Conservation (phyloP, 2,329 filamentous ascomycete species). For the Sordariomycetes sp. region DNA sequence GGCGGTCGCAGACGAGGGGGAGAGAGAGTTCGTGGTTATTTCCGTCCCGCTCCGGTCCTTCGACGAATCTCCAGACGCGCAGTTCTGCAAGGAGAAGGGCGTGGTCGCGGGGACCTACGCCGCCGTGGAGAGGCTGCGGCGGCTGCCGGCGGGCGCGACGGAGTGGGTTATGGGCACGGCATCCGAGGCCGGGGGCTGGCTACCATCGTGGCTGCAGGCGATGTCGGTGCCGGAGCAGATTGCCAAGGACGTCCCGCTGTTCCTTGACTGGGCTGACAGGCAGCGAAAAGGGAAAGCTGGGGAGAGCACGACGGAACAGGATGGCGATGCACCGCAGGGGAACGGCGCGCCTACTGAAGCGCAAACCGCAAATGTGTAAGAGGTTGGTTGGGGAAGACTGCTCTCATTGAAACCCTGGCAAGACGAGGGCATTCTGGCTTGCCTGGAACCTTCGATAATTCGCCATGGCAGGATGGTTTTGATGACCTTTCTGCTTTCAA, state of each 20-base stretch:
- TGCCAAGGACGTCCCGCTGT: conserved; percentile 58
- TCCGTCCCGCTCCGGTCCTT: conserved; percentile 34
- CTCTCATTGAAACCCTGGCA: no score
- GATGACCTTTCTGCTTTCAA: no score
- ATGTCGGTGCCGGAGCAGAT: conserved; percentile 47
- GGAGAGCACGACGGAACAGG: background rate
- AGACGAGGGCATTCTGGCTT: no score
- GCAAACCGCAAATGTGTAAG: background rate
- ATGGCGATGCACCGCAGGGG: background rate
- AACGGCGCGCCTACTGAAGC: background rate
- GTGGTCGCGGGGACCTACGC: conserved; percentile 47
- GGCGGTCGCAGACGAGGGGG: conserved; percentile 16
- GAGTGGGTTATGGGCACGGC: conserved; percentile 73
- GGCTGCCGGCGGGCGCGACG: conserved; percentile 29
- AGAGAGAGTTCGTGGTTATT: conserved; percentile 39
- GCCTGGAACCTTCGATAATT: no score
- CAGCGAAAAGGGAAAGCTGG: conserved; percentile 18
- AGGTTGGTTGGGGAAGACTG: background rate
- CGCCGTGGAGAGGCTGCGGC: conserved; percentile 48
- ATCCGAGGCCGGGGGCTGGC: conserved; percentile 52
- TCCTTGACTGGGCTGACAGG: conserved; percentile 45
- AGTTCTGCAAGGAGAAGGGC: conserved; percentile 41
- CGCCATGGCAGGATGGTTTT: no score
- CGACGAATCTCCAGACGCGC: conserved; percentile 40
- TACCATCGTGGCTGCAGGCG: conserved; percentile 56